Percentiles rank a stretch among this genome's conserved stretches.
Conservation (phyloP, 2,329 filamentous ascomycete genomes). For the Hypomyces rosellus region DNA sequence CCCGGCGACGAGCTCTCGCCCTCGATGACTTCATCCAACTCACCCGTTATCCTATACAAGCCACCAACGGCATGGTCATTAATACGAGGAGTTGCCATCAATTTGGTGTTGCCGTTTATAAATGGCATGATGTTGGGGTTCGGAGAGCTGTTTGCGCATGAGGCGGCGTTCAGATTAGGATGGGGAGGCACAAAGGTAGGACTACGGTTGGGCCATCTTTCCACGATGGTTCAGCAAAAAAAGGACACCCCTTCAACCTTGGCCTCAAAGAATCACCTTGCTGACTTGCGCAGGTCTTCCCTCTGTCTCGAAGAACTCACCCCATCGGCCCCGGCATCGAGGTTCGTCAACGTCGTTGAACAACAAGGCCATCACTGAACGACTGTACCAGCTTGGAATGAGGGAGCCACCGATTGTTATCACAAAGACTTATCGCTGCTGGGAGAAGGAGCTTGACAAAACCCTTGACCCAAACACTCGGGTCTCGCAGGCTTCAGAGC, state of each 20-base stretch:
- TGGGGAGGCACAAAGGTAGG: conserved; percentile 90
- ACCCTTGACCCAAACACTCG: not conserved
- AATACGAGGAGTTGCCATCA: conserved; percentile 84
- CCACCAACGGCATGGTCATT: conserved; percentile 84
- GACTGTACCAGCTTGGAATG: conserved; percentile 66
- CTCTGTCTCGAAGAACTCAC: conserved; percentile 51
- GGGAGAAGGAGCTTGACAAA: not conserved
- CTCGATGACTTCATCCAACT: conserved; percentile 56
- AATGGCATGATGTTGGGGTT: conserved; percentile 99
- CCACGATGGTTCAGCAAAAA: not conserved
- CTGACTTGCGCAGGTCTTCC: conserved; percentile 44
- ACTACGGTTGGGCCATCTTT: not conserved
- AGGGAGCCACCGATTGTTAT: conserved; percentile 1
- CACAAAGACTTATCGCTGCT: too few species aligned
- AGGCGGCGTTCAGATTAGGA: conserved; percentile 85
- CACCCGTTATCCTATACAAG: conserved; percentile 76
- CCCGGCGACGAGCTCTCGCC: conserved; percentile 55
- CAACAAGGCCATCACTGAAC: conserved; percentile 50
- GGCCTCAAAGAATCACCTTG: conserved; percentile 9
- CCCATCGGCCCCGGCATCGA: conserved; percentile 79
- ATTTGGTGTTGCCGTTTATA: conserved; percentile 88
- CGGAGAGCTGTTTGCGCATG: conserved; percentile 92
- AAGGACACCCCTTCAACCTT: not conserved
- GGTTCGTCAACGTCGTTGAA: conserved; percentile 56
- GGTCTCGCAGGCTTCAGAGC: too few species aligned